Percentiles rank a stretch among this genome's conserved stretches.
Evolutionary conservation across 2,329 filamentous ascomycete species (phyloP).

Genomic region (Polychaeton citri): DNA sequence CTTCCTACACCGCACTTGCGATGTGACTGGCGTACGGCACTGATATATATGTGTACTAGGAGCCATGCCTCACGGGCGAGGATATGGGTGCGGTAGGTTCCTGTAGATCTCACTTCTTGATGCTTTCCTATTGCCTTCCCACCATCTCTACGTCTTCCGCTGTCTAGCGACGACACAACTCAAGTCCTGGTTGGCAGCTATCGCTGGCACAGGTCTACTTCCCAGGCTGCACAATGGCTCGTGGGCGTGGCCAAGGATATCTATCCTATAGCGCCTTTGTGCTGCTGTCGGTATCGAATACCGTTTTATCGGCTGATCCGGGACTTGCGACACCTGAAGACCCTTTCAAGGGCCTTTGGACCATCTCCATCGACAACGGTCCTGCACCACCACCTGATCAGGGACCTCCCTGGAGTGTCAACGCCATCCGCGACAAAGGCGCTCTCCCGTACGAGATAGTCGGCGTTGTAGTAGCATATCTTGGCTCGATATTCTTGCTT

Average conservation of each 20-base stretch:
- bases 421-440: slow-evolving; percentile 45
- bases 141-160: too few relatives aligned
- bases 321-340: slow-evolving; percentile 6
- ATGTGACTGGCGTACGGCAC: too few relatives aligned
- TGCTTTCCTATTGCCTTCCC: too few relatives aligned
- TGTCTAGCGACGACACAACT: too few relatives aligned
- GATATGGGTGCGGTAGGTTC: too few relatives aligned
- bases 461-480: slow-evolving; percentile 72
- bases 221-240: not conserved
- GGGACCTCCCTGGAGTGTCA: slow-evolving; percentile 45
- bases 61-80: too few relatives aligned
- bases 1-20: too few relatives aligned
- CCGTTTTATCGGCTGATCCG: slow-evolving; percentile 1
- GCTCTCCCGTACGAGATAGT: slow-evolving; percentile 72
- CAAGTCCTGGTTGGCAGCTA: too few relatives aligned
- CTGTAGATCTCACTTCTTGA: too few relatives aligned
- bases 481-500: slow-evolving; percentile 61
- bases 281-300: slow-evolving; percentile 8
- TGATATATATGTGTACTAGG: too few relatives aligned
- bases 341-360: slow-evolving; percentile 16
- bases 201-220: too few relatives aligned
- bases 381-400: slow-evolving; percentile 48
- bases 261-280: slow-evolving; percentile 16
- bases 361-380: slow-evolving; percentile 38
- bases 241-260: slow-evolving; percentile 4